Conservation (phyloP, 75 land plant genomes). For the Ceratopteris richardii region DNA sequence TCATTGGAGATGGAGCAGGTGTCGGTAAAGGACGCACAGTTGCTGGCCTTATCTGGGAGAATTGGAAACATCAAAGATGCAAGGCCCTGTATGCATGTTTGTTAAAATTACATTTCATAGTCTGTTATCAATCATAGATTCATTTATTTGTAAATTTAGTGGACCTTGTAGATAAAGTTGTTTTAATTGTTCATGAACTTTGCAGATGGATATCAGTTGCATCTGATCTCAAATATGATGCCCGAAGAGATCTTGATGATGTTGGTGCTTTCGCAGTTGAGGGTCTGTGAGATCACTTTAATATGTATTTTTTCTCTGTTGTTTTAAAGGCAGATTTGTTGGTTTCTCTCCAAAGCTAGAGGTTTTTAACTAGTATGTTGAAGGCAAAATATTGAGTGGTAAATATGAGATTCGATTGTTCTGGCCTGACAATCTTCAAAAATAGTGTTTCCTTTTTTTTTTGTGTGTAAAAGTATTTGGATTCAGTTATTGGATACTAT, state of each 20-base stretch:
- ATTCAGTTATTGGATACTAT: no score
- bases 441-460: no score
- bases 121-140: no score
- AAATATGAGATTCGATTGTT: no score
- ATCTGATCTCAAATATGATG: constrained; percentile 92
- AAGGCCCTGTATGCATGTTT: constrained; percentile 67
- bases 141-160: no score
- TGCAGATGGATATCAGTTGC: constrained; percentile 92
- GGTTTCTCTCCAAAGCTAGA: no score
- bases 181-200: constrained; percentile 9
- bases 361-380: no score
- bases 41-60: constrained; percentile 96
- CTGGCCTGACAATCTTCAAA: no score
- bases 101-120: no score
- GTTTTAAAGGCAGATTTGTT: no score
- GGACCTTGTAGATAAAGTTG: not conserved
- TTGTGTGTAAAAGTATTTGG: no score
- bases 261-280: constrained; percentile 66
- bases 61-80: constrained; percentile 80
- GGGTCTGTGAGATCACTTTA: constrained; percentile 31
- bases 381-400: no score
- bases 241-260: constrained; percentile 92
- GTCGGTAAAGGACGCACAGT: constrained; percentile 97
- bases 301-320: not conserved
- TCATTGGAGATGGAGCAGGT: constrained; percentile 99